A percentile compares a stretch with the other conserved stretches of the same genome.
phyloP scores from a whole-genome alignment of 169 alveolate genomes.

The Cryptosporidium andersoni region DNA sequence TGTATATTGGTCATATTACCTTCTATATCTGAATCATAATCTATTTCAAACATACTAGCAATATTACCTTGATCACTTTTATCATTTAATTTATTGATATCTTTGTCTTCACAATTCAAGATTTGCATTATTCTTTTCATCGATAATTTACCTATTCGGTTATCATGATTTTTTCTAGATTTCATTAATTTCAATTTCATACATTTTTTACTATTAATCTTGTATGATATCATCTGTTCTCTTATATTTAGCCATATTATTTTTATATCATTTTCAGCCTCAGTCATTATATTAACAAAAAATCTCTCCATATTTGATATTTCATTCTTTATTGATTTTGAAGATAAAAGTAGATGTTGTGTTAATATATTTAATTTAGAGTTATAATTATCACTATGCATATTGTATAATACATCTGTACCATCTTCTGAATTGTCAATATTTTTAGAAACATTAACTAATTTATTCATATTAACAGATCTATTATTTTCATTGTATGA shows the following conservation, averaged over 20 bases:
- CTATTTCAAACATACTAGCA: neutral
- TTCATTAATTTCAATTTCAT: conserved; percentile 3
- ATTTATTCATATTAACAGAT: neutral
- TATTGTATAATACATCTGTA: neutral
- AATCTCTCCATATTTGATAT: conserved; percentile 31
- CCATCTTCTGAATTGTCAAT: neutral
- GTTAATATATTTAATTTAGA: neutral
- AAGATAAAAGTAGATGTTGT: no score
- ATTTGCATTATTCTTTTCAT: conserved; percentile 16
- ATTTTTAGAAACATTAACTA: neutral
- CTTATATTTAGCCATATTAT: conserved; percentile 38
- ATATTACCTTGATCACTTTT: conserved; percentile 12
- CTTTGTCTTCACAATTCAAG: conserved; percentile 3
- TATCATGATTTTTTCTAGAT: conserved; percentile 24
- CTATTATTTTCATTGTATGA: neutral
- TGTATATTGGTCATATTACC: neutral
- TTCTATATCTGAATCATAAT: no score
- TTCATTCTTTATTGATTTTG: no score
- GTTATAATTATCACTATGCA: neutral
- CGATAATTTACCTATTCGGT: conserved; percentile 30
- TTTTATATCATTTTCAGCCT: conserved; percentile 62
- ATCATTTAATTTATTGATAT: conserved; percentile 9
- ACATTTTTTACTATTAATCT: neutral
- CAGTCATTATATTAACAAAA: conserved; percentile 35
- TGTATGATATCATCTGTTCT: conserved; percentile 20